phyloP scores from a whole-genome alignment of 495 filamentous ascomycete species.

The Tuber borchii region DNA sequence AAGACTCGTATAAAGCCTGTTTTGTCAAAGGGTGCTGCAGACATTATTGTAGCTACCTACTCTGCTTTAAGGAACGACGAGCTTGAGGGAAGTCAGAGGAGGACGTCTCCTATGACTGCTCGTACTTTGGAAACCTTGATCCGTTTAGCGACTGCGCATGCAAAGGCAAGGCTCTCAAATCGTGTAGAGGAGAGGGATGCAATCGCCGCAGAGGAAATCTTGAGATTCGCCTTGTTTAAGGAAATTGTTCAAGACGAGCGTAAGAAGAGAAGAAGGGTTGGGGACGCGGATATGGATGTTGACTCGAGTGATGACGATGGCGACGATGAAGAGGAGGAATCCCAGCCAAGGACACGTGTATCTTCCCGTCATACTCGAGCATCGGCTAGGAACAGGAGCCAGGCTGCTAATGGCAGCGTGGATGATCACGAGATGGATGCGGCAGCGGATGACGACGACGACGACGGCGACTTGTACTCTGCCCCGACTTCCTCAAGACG shows the following conservation, averaged over 20 bases:
- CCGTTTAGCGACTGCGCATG: conserved; percentile 91
- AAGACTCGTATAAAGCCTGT: conserved; percentile 86
- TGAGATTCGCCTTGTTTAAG: conserved; percentile 96
- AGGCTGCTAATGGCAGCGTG: conserved; percentile 11
- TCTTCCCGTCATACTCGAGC: conserved; percentile 27
- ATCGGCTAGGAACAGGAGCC: conserved; percentile 16
- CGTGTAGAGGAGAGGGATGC: conserved; percentile 91
- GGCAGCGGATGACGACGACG: conserved; percentile 26
- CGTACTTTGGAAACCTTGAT: conserved; percentile 97
- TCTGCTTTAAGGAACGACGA: conserved; percentile 93
- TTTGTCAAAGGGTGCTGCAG: conserved; percentile 84
- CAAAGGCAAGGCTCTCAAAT: conserved; percentile 84
- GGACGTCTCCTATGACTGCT: conserved; percentile 90
- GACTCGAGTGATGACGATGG: conserved; percentile 47
- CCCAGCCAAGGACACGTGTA: conserved; percentile 19
- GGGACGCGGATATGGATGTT: conserved; percentile 44
- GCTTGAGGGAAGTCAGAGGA: conserved; percentile 84
- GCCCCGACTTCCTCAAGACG: conserved; percentile 21
- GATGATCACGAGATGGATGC: conserved; percentile 36
- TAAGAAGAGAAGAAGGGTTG: conserved; percentile 58
- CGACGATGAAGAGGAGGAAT: conserved; percentile 43
- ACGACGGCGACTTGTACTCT: conserved; percentile 36
- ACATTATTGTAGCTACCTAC: conserved; percentile 89
- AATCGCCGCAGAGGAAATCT: conserved; percentile 76
- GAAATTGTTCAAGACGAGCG: conserved; percentile 87